Evolutionary conservation across 805 yeast species (phyloP), one percentile per base, ranked within the genome.

Genomic region (Sugiyamaella valdiviana): DNA sequence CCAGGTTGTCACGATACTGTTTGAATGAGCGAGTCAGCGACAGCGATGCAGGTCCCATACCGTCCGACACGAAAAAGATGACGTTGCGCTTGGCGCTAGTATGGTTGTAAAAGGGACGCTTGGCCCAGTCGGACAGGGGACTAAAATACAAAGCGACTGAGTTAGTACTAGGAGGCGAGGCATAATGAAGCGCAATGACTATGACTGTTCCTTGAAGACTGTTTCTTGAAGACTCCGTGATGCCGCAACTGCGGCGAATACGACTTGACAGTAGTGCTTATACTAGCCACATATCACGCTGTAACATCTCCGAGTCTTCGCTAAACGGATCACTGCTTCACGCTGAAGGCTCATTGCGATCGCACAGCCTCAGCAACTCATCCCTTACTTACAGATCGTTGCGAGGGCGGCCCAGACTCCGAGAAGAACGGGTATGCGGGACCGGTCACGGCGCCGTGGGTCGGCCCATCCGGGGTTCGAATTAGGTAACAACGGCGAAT

Each of bases 41-140:
- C 50, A 88, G 67, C 1, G 95, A 83, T 0, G 95, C 83, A 2
- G 96, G 96, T 0, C 96, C 96, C 83, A 88, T 87, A n/a, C 96
- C 96, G 65, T 88, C 96, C 2, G 95, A 82, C 26, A 88, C 95
- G 78, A 88, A 80, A 71, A 88, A 86, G 45, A 88, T 83, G 49
- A 89, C 76, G 59, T 88, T 88, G 60, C 79, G 82, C 71, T 85
- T 85, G 21, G 44, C 39, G 32, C 44, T 45, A 12, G 23, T 35
- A 19, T 45, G 44, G 6, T 45, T 15, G 17, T 45, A 36, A 26
- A 45, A 45, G 19, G 38, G 21, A 4, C 37, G 12, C 21, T 32
- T 41, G 40, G 38, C 46, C 16, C 26, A 19, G 6, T 43, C 38
- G n/a, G 37, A 23, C n/a, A 43, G 14, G 9, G 44, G 44, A 19